A percentile compares a stretch with the other conserved stretches of the same genome.
Conservation (phyloP, 164 flowering plant species). For the Nymphaea colorata region DNA sequence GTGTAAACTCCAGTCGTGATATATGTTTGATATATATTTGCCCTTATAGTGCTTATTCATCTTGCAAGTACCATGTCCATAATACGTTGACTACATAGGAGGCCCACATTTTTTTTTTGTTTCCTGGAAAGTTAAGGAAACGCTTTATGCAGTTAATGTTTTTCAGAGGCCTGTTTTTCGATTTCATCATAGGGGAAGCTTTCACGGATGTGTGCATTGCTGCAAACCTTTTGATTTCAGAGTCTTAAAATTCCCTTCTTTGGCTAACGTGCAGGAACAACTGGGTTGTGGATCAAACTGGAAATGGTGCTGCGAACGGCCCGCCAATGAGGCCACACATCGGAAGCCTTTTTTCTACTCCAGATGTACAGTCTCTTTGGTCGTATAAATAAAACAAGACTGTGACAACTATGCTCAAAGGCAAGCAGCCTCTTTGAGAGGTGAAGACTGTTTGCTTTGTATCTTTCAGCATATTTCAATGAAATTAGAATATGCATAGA, state of each 20-base stretch:
- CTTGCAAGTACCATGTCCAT: too few species aligned
- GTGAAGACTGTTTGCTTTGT: constrained; percentile 36
- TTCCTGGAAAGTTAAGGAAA: too few species aligned
- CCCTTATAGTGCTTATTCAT: too few species aligned
- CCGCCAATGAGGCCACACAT: constrained; percentile 29
- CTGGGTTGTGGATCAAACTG: constrained; percentile 25
- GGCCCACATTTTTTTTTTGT: too few species aligned
- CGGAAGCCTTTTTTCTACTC: constrained; percentile 51
- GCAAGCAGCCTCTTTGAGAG: constrained; percentile 24
- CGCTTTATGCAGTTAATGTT: too few species aligned
- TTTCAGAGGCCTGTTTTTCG: too few species aligned
- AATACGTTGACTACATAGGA: too few species aligned
- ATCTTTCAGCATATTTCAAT: constrained; percentile 11
- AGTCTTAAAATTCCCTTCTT: too few species aligned
- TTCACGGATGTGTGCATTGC: too few species aligned
- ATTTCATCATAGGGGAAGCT: too few species aligned
- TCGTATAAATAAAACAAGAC: constrained; percentile 38
- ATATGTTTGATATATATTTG: too few species aligned
- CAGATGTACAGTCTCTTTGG: constrained; percentile 91
- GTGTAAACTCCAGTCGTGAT: too few species aligned
- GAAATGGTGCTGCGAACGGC: constrained; percentile 32
- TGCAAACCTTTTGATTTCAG: neutral
- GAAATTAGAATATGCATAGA: neutral
- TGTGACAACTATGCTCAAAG: constrained; percentile 11
- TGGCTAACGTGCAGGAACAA: constrained; percentile 37